Evolutionary conservation across 73 alveolate species (phyloP), one percentile per base, ranked within the genome.

Genomic region (Stentor coeruleus): DNA sequence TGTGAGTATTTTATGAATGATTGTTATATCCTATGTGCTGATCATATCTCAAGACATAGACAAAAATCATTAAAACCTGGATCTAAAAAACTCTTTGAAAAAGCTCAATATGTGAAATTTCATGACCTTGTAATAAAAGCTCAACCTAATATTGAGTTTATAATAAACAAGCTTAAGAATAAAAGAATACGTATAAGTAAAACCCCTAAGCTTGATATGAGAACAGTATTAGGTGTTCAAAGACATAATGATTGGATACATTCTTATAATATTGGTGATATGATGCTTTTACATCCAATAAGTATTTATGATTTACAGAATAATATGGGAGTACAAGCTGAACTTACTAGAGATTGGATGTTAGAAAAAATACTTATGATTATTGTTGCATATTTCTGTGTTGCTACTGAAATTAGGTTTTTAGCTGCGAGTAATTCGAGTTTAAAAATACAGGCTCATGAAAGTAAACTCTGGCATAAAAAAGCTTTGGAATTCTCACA

Each of bases 331-430:
- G 91, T 92, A 3, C 85, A 92, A 60, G 94, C 93, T 87, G 99
- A 95, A 83, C 86, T 95, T 75, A 82, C 93, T 82, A 84, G 98
- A 82, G 99, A 95, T 89, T 96, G 96, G 14, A 93, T 95, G 88
- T 89, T 95, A 39, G 99, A 95, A 84, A 95, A 95, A 81, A 92
- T 95, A 73, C 92, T 95, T 3, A 83, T 95, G 90, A 89, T 92
- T 58, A 85, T 94, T 6, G 97, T 95, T 0, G 82, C 97, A 38
- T 88, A 93, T 84, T 95, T 95, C 84, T 93, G 99, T 74, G 93
- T 95, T 14, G 99, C 96, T 3, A 95, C 98, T 30, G 99, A 95
- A 87, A 79, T 95, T 40, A 87, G 99, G 84, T 91, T 95, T 74
- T 74, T 95, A 74, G 79, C 49, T 20, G 79, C 14, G n/a, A 31